Percentiles rank a stretch among this genome's conserved stretches.
phyloP scores from a whole-genome alignment of 2,329 filamentous ascomycete genomes.

The Venturia asperata region DNA sequence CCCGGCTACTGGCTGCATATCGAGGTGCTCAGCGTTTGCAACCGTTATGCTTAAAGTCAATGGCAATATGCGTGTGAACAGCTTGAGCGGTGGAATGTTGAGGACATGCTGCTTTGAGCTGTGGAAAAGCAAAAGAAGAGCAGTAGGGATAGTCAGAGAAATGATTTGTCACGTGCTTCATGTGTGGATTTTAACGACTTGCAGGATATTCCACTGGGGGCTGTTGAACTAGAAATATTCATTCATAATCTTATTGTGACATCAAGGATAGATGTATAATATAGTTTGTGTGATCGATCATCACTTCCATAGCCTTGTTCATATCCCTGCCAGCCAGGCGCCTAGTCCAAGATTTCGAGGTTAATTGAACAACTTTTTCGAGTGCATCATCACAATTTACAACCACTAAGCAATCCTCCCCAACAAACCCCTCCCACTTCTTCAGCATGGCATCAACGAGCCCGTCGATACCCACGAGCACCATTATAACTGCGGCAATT shows the following conservation, averaged over 20 bases:
- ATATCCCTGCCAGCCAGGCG: background rate
- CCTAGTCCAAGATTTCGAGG: constrained; percentile 2
- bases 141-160: background rate
- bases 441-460: constrained; percentile 15
- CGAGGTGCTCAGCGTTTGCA: background rate
- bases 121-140: background rate
- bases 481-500: constrained; percentile 50
- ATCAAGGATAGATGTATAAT: too few relatives aligned
- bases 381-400: background rate
- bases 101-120: background rate
- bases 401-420: constrained; percentile 41
- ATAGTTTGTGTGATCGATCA: background rate
- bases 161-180: background rate
- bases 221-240: too few relatives aligned
- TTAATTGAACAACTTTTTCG: constrained; percentile 5
- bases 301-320: background rate
- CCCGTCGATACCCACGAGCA: constrained; percentile 3
- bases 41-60: too few relatives aligned
- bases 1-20: background rate
- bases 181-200: too few relatives aligned
- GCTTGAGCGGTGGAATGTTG: background rate
- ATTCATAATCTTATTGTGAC: too few relatives aligned
- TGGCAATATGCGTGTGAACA: too few relatives aligned
- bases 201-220: too few relatives aligned
- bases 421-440: background rate